Evolutionary conservation across 1,139 yeast species (phyloP), one percentile per base, ranked within the genome.

Genomic region (Yamadazyma buinensis): DNA sequence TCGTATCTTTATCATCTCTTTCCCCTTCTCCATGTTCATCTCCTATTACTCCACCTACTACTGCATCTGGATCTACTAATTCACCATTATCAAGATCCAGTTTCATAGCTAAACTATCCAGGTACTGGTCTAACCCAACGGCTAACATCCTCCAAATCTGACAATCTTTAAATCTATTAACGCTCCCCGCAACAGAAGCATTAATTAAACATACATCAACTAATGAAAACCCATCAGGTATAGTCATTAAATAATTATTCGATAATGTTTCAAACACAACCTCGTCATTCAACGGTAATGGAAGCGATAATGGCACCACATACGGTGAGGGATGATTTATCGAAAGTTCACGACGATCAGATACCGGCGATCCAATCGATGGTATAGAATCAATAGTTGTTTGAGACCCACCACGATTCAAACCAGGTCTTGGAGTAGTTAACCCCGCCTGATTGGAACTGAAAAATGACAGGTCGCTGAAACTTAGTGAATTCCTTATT

Each of bases 81-180:
- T 31, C 7, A 8, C 30, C 35, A 13, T 28, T 15, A 15, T 18
- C 30, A 4, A 5, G 10, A 11, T 18, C 9, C 13, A 22, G 14
- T 12, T 12, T 10, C 9, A 15, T 10, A 2, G 10, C 19, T 7
- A 12, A 20, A 21, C 8, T 3, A 13, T 29, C 31, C 19, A 22
- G 31, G 26, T 75, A 77, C 50, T 77, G 75, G 11, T 64, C 62
- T 2, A 83, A 55, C 11, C 81, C 67, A 13, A 72, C 75, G 2
- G 76, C 75, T 3, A 84, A 57, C n/a, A 81, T 67, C 38, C 71
- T 61, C 95, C 95, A 84, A 0, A 80, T 69, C 51, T 82, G 88
- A 33, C 83, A 68, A 33, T 81, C 83, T 37, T 86, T 59, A 39
- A 63, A 66, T 36, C 69, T 58, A 11, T 70, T 69, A 1, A 71